Evolutionary conservation across 2,329 filamentous ascomycete species (phyloP).

Genomic region (Neopestalotiopsis sp.): DNA sequence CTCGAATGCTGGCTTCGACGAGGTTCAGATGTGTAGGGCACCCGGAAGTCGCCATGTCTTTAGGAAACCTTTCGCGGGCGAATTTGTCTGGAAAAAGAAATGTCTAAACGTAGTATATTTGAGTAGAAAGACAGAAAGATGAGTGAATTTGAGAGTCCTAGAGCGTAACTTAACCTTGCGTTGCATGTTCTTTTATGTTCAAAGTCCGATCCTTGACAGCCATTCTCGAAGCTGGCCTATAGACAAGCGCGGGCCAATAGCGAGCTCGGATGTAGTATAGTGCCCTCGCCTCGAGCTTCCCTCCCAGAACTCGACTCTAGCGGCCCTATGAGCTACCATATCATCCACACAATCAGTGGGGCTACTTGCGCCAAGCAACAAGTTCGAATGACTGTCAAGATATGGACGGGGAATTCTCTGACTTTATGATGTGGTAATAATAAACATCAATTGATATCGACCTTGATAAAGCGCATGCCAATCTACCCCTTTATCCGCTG

Average conservation of each 20-base stretch:
- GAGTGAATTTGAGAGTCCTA: background rate
- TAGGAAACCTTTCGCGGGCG: background rate
- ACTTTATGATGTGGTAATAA: background rate
- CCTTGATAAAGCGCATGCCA: too few species aligned
- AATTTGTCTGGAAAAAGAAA: background rate
- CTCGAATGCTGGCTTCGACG: constrained; percentile 37
- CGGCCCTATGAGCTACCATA: background rate
- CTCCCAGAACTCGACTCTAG: background rate
- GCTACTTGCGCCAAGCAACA: background rate
- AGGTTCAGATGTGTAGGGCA: background rate
- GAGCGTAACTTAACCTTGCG: background rate
- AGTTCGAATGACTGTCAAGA: background rate
- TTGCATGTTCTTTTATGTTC: background rate
- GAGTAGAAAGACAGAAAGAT: background rate
- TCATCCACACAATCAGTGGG: background rate
- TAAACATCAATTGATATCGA: background rate
- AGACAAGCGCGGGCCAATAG: background rate
- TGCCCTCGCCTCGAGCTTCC: background rate
- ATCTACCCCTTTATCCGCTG: too few species aligned
- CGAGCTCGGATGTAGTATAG: background rate
- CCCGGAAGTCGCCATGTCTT: background rate
- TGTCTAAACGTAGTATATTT: background rate
- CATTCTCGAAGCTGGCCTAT: background rate
- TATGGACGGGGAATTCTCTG: background rate
- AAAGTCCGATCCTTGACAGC: background rate